A percentile compares a stretch with the other conserved stretches of the same genome.
phyloP scores from a whole-genome alignment of 768 basidiomycete species.

The Hygrophorus pudorinus region DNA sequence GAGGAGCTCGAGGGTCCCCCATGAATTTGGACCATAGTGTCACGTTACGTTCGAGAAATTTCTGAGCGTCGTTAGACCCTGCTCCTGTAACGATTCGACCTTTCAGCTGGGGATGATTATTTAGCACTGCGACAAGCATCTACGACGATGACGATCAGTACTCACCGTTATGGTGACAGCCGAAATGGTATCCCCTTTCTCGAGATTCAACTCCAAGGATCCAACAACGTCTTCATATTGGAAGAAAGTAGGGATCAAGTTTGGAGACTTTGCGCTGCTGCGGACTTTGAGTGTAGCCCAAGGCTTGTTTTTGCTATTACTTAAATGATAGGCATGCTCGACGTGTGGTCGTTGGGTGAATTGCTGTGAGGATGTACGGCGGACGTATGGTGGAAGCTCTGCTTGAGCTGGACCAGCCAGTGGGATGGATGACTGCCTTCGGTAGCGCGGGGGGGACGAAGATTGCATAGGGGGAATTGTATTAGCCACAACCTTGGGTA shows the following conservation, averaged over 20 bases:
- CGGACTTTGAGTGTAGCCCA: constrained; percentile 39
- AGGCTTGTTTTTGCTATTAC: constrained; percentile 23
- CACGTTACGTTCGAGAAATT: constrained; percentile 24
- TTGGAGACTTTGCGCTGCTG: constrained; percentile 30
- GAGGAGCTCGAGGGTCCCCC: constrained; percentile 18
- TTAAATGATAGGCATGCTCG: constrained; percentile 20
- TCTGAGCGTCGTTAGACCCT: constrained; percentile 22
- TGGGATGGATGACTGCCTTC: background rate
- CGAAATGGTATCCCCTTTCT: constrained; percentile 34
- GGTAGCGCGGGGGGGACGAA: background rate
- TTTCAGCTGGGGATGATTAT: constrained; percentile 16
- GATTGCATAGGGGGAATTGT: no score
- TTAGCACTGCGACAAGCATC: background rate
- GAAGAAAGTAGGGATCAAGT: constrained; percentile 24
- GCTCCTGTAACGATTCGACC: constrained; percentile 31
- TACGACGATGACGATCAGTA: constrained; percentile 1
- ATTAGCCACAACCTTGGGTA: no score
- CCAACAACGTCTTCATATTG: constrained; percentile 27
- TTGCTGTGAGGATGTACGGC: constrained; percentile 3
- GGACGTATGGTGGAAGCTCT: constrained; percentile 14
- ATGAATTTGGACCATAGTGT: constrained; percentile 28
- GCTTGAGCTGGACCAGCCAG: constrained; percentile 1
- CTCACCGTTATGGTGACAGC: constrained; percentile 39
- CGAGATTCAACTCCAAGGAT: constrained; percentile 23
- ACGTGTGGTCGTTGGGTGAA: constrained; percentile 5